Evolutionary conservation across 2,329 filamentous ascomycete genomes (phyloP).

Genomic region (Sphaerulina populicola): DNA sequence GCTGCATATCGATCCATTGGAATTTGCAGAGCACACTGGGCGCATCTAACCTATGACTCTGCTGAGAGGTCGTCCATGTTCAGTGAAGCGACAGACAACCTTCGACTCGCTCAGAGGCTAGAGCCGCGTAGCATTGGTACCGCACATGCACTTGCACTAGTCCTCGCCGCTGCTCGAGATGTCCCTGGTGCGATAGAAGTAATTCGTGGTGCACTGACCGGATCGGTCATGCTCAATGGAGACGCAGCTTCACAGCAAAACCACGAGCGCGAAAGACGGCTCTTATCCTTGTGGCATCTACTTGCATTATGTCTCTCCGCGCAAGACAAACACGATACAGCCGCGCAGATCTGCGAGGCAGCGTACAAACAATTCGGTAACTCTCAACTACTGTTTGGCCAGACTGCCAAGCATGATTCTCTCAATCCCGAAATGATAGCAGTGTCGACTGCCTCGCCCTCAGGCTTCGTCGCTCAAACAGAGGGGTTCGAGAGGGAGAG

Average conservation of each 20-base stretch:
- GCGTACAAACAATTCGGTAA: conserved; percentile 85
- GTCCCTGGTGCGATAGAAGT: conserved; percentile 71
- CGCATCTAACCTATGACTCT: conserved; percentile 68
- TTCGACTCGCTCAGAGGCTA: conserved; percentile 50
- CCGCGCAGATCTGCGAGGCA: conserved; percentile 74
- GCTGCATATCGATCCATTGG: conserved; percentile 77
- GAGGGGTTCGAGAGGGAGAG: conserved; percentile 74
- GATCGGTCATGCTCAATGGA: conserved; percentile 16
- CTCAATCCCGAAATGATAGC: conserved; percentile 18
- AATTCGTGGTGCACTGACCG: conserved; percentile 62
- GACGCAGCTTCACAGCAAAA: conserved; percentile 10
- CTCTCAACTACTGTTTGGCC: conserved; percentile 60
- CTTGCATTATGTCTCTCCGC: conserved; percentile 78
- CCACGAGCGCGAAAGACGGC: conserved; percentile 47
- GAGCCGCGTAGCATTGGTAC: conserved; percentile 55
- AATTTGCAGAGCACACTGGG: conserved; percentile 79
- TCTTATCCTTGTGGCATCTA: conserved; percentile 87
- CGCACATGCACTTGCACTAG: conserved; percentile 69
- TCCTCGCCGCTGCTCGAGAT: conserved; percentile 82
- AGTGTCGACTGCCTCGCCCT: conserved; percentile 14
- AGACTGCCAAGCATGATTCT: conserved; percentile 38
- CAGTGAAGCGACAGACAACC: conserved; percentile 63
- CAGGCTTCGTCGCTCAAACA: conserved; percentile 66
- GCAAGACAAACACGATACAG: conserved; percentile 73
- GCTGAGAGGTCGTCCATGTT: conserved; percentile 61